These are phyloP conservation scores for Nicotiana sylvestris DNA, from an alignment of 257 asterid species.

Conservation along the genomic window DNA sequence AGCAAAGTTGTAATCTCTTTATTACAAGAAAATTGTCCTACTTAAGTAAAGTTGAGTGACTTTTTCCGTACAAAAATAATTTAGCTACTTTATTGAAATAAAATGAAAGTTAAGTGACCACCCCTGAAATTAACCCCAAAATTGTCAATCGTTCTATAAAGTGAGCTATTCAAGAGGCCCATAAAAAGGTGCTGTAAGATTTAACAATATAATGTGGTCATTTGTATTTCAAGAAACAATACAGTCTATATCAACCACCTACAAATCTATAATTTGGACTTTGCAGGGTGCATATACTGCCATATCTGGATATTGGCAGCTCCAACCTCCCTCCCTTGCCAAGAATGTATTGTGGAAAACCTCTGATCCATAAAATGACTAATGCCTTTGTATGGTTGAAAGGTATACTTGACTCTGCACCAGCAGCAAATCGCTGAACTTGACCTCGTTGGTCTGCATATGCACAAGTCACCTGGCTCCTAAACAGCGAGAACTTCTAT, in stretches of 20 bases:
- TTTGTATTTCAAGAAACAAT: background rate
- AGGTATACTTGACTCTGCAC: background rate
- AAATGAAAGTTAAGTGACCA: too few relatives aligned
- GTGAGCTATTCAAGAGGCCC: background rate
- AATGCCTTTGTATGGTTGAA: background rate
- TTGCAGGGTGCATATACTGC: background rate
- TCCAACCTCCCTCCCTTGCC: background rate
- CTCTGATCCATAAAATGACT: background rate
- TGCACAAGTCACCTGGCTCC: background rate
- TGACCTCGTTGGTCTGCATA: background rate
- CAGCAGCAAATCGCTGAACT: constrained; percentile 5
- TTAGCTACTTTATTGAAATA: too few relatives aligned
- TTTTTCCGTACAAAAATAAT: too few relatives aligned
- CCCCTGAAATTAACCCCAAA: too few relatives aligned
- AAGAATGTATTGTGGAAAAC: background rate
- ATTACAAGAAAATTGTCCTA: too few relatives aligned
- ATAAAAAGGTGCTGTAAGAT: background rate
- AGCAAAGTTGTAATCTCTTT: too few relatives aligned
- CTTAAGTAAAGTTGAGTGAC: too few relatives aligned
- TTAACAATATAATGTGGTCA: background rate
- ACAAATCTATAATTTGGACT: constrained; percentile 5
- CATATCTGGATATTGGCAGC: background rate
- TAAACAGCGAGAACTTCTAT: background rate
- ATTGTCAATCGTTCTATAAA: too few relatives aligned
- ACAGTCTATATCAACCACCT: background rate